Percentiles rank a stretch among this genome's conserved stretches.
phyloP scores from a whole-genome alignment of 768 basidiomycete genomes.

The Russula sp. region DNA sequence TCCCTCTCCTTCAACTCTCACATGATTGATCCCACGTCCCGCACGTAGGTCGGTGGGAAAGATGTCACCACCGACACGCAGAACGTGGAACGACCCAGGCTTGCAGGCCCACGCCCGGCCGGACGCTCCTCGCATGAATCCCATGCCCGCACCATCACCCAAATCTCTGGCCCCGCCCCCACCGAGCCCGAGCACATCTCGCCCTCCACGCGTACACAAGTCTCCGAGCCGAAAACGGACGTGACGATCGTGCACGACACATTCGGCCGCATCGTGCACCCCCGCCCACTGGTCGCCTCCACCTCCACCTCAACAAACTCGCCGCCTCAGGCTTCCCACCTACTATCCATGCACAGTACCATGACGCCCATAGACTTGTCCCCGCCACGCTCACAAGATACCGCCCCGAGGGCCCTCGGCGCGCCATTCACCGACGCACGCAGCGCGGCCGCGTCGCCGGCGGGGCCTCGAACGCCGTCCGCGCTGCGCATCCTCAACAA shows the following conservation, averaged over 20 bases:
- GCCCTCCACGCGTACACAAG: neutral
- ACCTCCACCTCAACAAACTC: neutral
- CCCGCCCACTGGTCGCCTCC: neutral
- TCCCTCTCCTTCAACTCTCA: neutral
- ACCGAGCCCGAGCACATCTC: neutral
- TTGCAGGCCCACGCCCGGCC: neutral
- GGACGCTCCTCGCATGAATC: neutral
- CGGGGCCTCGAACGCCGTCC: neutral
- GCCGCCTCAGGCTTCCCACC: neutral
- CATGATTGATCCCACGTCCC: neutral
- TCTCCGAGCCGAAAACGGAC: slow-evolving; percentile 12
- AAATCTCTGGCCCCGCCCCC: neutral
- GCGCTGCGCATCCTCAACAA: neutral
- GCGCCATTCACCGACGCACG: slow-evolving; percentile 6
- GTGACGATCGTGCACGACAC: slow-evolving; percentile 5
- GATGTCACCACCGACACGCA: neutral
- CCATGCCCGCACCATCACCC: neutral
- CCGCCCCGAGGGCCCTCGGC: neutral
- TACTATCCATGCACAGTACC: neutral
- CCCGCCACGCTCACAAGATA: neutral
- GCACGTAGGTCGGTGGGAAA: neutral
- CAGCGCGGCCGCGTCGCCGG: neutral
- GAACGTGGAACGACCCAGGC: neutral
- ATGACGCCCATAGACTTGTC: neutral
- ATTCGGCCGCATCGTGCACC: neutral